Percentiles rank a stretch among this genome's conserved stretches.
These are phyloP conservation scores for Dactylella cylindrospora DNA, from an alignment of 2,329 filamentous ascomycete genomes.

Conservation along the genomic window DNA sequence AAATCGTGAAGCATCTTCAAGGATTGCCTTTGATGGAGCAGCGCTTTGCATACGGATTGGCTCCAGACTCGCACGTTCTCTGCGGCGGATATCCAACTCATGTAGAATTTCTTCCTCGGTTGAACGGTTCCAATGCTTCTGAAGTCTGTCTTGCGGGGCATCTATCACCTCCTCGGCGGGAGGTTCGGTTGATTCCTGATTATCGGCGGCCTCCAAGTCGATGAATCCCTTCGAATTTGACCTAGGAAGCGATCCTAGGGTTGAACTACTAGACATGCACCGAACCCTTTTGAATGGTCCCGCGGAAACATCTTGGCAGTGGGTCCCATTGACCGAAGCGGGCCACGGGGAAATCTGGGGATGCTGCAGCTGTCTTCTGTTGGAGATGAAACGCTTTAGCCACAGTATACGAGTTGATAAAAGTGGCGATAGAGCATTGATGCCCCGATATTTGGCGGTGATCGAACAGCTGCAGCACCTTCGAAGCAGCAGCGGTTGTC, in stretches of 20 bases:
- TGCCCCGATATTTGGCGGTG: slow-evolving; percentile 1
- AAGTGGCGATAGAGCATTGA: not conserved
- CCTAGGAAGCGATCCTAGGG: too few relatives aligned
- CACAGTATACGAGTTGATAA: too few relatives aligned
- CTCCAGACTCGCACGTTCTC: slow-evolving; percentile 23
- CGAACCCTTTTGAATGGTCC: too few relatives aligned
- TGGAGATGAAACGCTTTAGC: too few relatives aligned
- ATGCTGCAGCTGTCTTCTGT: too few relatives aligned
- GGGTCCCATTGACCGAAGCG: too few relatives aligned
- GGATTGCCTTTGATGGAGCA: slow-evolving; percentile 9
- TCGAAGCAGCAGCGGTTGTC: slow-evolving; percentile 43
- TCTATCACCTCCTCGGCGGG: not conserved
- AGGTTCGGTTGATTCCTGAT: too few relatives aligned
- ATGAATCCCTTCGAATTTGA: too few relatives aligned
- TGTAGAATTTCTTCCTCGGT: slow-evolving; percentile 39
- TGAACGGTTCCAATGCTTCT: slow-evolving; percentile 8
- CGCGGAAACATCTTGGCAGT: too few relatives aligned
- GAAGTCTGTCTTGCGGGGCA: not conserved
- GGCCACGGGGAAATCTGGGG: too few relatives aligned
- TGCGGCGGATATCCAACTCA: slow-evolving; percentile 23
- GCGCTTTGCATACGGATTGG: not conserved
- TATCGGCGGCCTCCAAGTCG: too few relatives aligned
- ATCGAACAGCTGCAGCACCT: slow-evolving; percentile 23
- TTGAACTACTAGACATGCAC: too few relatives aligned
- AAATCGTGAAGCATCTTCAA: slow-evolving; percentile 35